These are phyloP conservation scores for Rhazya stricta DNA, from an alignment of 257 asterid species.

Conservation along the genomic window DNA sequence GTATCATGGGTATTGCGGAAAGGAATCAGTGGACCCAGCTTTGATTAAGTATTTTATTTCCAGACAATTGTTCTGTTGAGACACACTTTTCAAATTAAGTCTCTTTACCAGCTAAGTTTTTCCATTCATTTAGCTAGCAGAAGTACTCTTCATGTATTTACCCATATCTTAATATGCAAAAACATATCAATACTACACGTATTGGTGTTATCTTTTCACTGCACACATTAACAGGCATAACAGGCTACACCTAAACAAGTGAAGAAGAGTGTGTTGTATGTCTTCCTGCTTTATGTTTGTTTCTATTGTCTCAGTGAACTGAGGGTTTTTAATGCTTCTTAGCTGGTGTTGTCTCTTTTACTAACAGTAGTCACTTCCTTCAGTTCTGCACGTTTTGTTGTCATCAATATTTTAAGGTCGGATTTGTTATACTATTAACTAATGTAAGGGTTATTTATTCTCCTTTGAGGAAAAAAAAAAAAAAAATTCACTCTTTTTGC, in stretches of 20 bases:
- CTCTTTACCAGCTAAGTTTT: neutral
- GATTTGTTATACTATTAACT: neutral
- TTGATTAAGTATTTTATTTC: neutral
- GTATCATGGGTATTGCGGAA: neutral
- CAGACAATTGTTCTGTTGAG: neutral
- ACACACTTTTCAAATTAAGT: neutral
- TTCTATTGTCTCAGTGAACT: neutral
- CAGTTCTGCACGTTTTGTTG: neutral
- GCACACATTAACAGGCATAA: neutral
- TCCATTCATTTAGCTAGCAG: neutral
- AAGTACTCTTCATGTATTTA: neutral
- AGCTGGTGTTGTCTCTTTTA: neutral
- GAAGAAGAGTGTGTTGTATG: neutral
- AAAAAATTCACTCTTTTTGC: neutral
- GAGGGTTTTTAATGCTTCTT: neutral
- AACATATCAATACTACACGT: neutral
- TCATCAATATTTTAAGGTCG: neutral
- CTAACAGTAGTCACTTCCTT: neutral
- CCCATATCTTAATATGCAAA: neutral
- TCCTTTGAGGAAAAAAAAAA: neutral
- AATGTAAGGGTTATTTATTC: neutral
- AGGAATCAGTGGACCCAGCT: neutral
- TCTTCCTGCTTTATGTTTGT: neutral
- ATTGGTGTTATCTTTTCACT: neutral
- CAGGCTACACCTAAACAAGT: neutral